phyloP scores from a whole-genome alignment of 106 monocot genomes.

The Acorus calamus region DNA sequence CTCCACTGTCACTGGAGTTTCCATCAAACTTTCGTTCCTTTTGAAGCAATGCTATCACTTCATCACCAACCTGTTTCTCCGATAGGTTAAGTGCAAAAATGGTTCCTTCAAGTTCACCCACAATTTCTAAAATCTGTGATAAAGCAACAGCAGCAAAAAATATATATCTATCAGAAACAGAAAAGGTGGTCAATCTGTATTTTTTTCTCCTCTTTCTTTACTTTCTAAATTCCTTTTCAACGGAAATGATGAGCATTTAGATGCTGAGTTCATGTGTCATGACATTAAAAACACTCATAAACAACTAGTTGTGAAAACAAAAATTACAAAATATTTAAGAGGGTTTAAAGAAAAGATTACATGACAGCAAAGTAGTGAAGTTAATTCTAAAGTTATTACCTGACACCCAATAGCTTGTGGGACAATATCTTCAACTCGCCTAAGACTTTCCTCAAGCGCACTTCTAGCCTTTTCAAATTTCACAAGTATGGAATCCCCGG shows the following conservation, averaged over 20 bases:
- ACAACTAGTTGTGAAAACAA: too few species aligned
- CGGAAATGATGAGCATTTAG: too few species aligned
- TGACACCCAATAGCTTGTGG: constrained; percentile 60
- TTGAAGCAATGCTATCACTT: constrained; percentile 56
- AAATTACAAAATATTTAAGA: too few species aligned
- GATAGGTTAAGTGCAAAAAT: constrained; percentile 49
- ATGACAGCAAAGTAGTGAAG: too few species aligned
- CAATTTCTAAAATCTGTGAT: constrained; percentile 58
- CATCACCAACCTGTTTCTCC: constrained; percentile 62
- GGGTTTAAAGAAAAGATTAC: too few species aligned
- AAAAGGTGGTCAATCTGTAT: too few species aligned
- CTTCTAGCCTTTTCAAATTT: constrained; percentile 82
- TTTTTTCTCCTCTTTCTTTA: too few species aligned
- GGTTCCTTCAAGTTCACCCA: constrained; percentile 40
- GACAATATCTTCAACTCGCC: constrained; percentile 56
- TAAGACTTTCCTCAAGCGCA: constrained; percentile 58
- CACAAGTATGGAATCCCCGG: constrained; percentile 57
- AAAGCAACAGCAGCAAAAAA: not conserved
- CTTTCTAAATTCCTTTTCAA: too few species aligned
- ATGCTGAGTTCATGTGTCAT: too few species aligned
- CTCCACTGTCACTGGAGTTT: constrained; percentile 20
- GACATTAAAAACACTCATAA: too few species aligned
- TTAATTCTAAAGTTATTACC: constrained; percentile 26
- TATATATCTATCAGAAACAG: not conserved
- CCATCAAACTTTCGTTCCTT: constrained; percentile 36